Percentiles rank a stretch among this genome's conserved stretches.
These are phyloP conservation scores for Beauveria asiatica DNA, from an alignment of 2,329 filamentous ascomycete species.

Conservation along the genomic window DNA sequence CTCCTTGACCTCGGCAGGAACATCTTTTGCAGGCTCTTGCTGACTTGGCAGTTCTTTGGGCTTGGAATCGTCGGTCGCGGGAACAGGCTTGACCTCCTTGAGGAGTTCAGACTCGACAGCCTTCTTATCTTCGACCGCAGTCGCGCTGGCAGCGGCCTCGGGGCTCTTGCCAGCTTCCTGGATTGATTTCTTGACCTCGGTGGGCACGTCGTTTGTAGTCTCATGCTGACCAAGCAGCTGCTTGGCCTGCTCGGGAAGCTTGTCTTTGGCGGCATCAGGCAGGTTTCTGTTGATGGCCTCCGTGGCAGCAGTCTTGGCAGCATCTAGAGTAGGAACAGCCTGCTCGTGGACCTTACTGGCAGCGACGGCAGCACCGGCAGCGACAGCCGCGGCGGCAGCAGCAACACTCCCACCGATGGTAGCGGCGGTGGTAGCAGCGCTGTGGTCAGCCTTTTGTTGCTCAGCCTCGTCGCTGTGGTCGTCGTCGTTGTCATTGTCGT, in stretches of 20 bases:
- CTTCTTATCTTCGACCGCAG: slow-evolving; percentile 67
- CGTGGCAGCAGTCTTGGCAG: slow-evolving; percentile 27
- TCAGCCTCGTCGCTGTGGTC: slow-evolving; percentile 38
- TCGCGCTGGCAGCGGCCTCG: slow-evolving; percentile 62
- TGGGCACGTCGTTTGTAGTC: slow-evolving; percentile 37
- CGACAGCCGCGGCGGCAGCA: slow-evolving; percentile 27
- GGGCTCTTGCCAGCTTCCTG: slow-evolving; percentile 50
- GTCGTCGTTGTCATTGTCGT: slow-evolving; percentile 41
- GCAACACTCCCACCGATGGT: slow-evolving; percentile 33
- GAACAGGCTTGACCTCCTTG: slow-evolving; percentile 45
- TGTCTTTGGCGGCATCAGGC: slow-evolving; percentile 44
- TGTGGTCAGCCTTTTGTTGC: slow-evolving; percentile 43
- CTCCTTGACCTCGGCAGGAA: slow-evolving; percentile 48
- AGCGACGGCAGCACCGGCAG: slow-evolving; percentile 24
- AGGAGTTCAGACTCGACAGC: slow-evolving; percentile 66
- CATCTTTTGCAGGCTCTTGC: slow-evolving; percentile 38
- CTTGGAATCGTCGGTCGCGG: slow-evolving; percentile 19
- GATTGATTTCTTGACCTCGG: slow-evolving; percentile 50
- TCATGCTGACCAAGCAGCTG: slow-evolving; percentile 27
- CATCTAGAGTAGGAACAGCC: slow-evolving; percentile 28
- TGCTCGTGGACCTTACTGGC: slow-evolving; percentile 29
- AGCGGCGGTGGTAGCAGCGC: slow-evolving; percentile 38
- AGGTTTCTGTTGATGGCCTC: slow-evolving; percentile 39
- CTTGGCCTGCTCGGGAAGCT: slow-evolving; percentile 42
- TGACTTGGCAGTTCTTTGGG: slow-evolving; percentile 14